These are phyloP conservation scores for Apiospora sp. DNA, from an alignment of 2,329 filamentous ascomycete genomes.

Conservation along the genomic window DNA sequence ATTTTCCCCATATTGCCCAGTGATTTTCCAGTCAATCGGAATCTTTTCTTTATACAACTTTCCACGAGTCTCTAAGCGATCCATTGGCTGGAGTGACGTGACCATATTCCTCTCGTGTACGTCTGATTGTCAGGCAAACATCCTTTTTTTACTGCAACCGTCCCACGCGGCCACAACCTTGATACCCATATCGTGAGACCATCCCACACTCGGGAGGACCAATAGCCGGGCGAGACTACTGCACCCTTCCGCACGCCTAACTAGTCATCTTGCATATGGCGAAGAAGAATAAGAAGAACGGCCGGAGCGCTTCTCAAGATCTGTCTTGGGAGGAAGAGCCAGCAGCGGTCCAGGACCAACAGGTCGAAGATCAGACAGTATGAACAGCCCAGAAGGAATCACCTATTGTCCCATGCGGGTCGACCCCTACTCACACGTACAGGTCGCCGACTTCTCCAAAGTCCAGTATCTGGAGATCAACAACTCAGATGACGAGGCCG, in stretches of 20 bases:
- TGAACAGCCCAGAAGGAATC: conserved; percentile 29
- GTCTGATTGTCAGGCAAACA: conserved; percentile 6
- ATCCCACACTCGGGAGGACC: conserved; percentile 21
- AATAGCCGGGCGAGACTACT: conserved; percentile 25
- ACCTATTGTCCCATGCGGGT: conserved; percentile 27
- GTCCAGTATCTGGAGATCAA: conserved; percentile 25
- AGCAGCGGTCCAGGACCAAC: conserved; percentile 23
- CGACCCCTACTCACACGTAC: conserved; percentile 29
- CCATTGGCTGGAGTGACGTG: conserved; percentile 20
- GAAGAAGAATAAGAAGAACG: conserved; percentile 23
- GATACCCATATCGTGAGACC: conserved; percentile 27
- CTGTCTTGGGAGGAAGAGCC: conserved; percentile 24
- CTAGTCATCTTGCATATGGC: conserved; percentile 27
- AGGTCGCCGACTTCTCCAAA: conserved; percentile 31
- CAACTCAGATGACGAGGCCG: conserved; percentile 28
- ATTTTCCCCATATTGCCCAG: conserved; percentile 21
- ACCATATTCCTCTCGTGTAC: background rate
- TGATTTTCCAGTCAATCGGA: conserved; percentile 25
- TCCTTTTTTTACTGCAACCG: conserved; percentile 12
- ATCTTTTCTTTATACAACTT: conserved; percentile 18
- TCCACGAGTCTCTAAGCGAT: conserved; percentile 3
- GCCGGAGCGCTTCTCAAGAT: conserved; percentile 16
- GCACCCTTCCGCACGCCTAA: conserved; percentile 24
- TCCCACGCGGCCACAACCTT: conserved; percentile 23
- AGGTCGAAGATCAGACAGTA: conserved; percentile 27